Conservation (phyloP, 2,329 filamentous ascomycete species). For the Atkinsonella texensis region DNA sequence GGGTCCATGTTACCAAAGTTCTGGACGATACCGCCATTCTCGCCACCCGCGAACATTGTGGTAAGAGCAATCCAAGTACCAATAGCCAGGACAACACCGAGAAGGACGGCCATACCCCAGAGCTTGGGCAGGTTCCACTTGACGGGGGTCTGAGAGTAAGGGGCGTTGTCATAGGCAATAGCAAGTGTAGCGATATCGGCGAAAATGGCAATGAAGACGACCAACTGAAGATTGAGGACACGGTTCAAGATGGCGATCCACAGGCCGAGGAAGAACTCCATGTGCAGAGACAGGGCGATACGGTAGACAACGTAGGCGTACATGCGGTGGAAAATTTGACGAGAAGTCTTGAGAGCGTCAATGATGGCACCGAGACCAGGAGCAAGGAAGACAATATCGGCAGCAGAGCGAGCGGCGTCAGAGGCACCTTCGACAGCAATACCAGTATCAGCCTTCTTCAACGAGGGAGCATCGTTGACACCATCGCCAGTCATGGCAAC, state of each 20-base stretch:
- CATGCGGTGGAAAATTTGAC: constrained; percentile 95
- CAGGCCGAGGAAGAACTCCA: constrained; percentile 83
- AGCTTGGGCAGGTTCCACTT: constrained; percentile 94
- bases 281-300: constrained; percentile 81
- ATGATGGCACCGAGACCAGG: constrained; percentile 88
- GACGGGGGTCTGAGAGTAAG: constrained; percentile 73
- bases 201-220: constrained; percentile 92
- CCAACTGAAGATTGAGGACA: constrained; percentile 71
- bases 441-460: constrained; percentile 94
- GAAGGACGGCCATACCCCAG: constrained; percentile 81
- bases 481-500: constrained; percentile 95
- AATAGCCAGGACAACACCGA: constrained; percentile 68
- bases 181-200: constrained; percentile 85
- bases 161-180: constrained; percentile 88
- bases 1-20: constrained; percentile 74
- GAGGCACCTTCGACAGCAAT: constrained; percentile 90
- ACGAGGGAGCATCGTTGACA: constrained; percentile 85
- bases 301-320: constrained; percentile 93
- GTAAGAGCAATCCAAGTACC: constrained; percentile 85
- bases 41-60: constrained; percentile 60
- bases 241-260: constrained; percentile 85
- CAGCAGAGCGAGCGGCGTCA: constrained; percentile 79
- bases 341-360: constrained; percentile 82
- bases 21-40: constrained; percentile 75
- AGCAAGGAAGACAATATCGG: constrained; percentile 88